Conservation (phyloP, 768 basidiomycete species). For the Rhizopogon sp. region DNA sequence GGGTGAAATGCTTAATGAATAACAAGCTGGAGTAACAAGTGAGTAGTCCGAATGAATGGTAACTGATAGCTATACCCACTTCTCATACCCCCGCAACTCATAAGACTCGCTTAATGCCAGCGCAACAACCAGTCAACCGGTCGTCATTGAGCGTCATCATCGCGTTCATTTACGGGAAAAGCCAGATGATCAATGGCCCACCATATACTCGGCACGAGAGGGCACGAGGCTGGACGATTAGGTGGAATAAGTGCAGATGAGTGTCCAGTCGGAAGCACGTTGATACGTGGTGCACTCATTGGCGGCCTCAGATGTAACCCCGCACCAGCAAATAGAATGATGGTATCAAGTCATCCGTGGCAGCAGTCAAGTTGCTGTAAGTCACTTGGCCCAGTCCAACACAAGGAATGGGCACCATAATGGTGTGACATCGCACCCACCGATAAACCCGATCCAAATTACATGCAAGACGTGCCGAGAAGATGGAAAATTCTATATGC, state of each 20-base stretch:
- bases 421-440: neutral
- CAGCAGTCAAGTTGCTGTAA: neutral
- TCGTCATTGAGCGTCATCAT: neutral
- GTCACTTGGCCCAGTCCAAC: neutral
- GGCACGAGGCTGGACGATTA: neutral
- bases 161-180: neutral
- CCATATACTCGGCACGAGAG: neutral
- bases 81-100: no score
- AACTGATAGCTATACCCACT: neutral
- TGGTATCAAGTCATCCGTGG: neutral
- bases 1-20: neutral
- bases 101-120: neutral
- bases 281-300: neutral
- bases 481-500: neutral
- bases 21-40: neutral
- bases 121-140: neutral
- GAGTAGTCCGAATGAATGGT: neutral
- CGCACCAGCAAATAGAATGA: neutral
- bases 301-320: no score
- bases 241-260: no score
- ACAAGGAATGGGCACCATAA: neutral
- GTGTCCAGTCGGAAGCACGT: neutral
- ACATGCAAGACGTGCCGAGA: neutral
- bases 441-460: neutral
- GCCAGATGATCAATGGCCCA: no score